These are phyloP conservation scores for Kingdonia uniflora DNA, from an alignment of 164 flowering plant species.

Conservation along the genomic window DNA sequence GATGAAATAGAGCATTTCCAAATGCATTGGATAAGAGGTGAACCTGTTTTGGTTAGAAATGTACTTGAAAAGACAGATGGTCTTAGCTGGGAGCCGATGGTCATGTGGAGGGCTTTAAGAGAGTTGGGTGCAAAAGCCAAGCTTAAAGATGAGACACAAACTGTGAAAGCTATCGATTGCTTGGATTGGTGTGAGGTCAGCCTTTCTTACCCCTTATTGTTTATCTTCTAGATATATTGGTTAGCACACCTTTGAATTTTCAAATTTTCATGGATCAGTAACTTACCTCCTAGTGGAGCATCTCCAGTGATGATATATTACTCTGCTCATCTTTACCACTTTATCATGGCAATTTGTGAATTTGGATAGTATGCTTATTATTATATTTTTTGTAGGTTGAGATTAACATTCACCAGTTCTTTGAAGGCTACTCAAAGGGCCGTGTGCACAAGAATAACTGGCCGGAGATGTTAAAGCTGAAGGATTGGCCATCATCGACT, in stretches of 20 bases:
- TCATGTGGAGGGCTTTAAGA: slow-evolving; percentile 70
- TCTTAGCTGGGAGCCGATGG: slow-evolving; percentile 92
- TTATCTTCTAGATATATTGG: no score
- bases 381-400: slow-evolving; percentile 42
- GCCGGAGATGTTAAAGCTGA: slow-evolving; percentile 84
- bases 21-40: slow-evolving; percentile 67
- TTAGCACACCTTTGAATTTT: no score
- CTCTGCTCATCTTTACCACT: no score
- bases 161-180: slow-evolving; percentile 71
- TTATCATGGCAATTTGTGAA: neutral
- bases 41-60: slow-evolving; percentile 71
- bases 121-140: slow-evolving; percentile 28
- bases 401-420: slow-evolving; percentile 59
- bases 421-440: slow-evolving; percentile 63
- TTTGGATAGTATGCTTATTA: neutral
- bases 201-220: neutral
- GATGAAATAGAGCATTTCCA: slow-evolving; percentile 60
- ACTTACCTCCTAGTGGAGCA: no score
- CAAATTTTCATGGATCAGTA: no score
- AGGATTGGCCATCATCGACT: slow-evolving; percentile 81
- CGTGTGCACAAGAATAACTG: slow-evolving; percentile 47
- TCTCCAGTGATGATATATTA: no score
- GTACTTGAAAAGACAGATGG: slow-evolving; percentile 46
- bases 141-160: slow-evolving; percentile 28
- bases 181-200: slow-evolving; percentile 82